Conservation (phyloP, 352 stramenopile species). For the Pythium apleroticum region DNA sequence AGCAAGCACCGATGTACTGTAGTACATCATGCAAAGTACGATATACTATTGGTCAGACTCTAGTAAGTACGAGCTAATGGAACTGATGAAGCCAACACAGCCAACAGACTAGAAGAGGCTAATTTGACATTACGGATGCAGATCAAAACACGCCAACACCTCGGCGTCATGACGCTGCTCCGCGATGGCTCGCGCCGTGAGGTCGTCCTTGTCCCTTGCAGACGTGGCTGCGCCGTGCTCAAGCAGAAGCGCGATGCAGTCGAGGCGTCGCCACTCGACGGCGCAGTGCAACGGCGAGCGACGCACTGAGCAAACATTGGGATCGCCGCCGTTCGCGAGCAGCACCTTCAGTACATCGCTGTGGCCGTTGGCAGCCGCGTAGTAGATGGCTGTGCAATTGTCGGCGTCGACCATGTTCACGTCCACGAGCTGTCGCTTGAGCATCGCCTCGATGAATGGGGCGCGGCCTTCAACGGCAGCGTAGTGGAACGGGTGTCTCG, state of each 20-base stretch:
- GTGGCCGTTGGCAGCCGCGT: slow-evolving; percentile 70
- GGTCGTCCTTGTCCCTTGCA: slow-evolving; percentile 41
- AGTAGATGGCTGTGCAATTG: slow-evolving; percentile 69
- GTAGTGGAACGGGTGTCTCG: slow-evolving; percentile 82
- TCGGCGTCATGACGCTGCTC: slow-evolving; percentile 20
- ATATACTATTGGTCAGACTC: not conserved
- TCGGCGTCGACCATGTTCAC: slow-evolving; percentile 68
- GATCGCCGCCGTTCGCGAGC: slow-evolving; percentile 43
- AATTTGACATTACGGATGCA: not conserved
- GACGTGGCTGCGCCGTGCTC: slow-evolving; percentile 34
- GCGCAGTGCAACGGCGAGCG: slow-evolving; percentile 73
- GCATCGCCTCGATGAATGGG: slow-evolving; percentile 52
- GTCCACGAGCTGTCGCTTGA: slow-evolving; percentile 56
- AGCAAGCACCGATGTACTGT: not conserved
- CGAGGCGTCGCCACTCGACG: slow-evolving; percentile 66
- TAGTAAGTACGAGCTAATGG: not conserved
- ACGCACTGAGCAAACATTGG: slow-evolving; percentile 59
- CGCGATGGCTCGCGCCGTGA: slow-evolving; percentile 41
- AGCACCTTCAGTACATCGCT: slow-evolving; percentile 48
- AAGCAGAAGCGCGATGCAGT: slow-evolving; percentile 59
- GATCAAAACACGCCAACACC: slow-evolving; percentile 21
- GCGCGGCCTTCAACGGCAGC: slow-evolving; percentile 68
- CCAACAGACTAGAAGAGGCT: not conserved
- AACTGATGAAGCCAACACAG: not conserved
- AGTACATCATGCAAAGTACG: not conserved